Evolutionary conservation across 495 filamentous ascomycete species (phyloP).

Genomic region (Schizothecium vesticola): DNA sequence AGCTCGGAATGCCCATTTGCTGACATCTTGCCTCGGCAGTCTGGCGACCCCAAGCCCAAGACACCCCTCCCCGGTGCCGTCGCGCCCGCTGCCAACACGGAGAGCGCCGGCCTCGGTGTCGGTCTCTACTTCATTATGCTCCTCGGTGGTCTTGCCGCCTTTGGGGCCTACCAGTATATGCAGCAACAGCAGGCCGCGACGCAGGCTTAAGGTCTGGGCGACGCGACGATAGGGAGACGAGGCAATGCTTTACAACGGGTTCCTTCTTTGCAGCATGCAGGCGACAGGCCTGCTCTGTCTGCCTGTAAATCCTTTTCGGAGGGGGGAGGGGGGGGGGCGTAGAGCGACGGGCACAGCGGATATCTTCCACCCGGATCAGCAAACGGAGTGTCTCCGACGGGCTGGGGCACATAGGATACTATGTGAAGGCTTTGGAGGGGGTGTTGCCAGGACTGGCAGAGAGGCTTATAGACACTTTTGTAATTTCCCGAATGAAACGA

Average conservation of each 20-base stretch:
- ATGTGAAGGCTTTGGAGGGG: constrained; percentile 2
- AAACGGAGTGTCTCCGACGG: not conserved
- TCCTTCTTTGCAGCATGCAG: constrained; percentile 11
- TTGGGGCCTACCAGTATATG: constrained; percentile 82
- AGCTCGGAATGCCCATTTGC: not conserved
- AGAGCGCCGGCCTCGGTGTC: constrained; percentile 58
- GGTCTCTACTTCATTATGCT: constrained; percentile 79
- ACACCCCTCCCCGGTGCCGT: constrained; percentile 40
- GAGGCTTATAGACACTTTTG: constrained; percentile 12
- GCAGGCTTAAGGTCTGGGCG: constrained; percentile 19
- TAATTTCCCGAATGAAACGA: constrained; percentile 8
- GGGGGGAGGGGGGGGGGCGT: not conserved
- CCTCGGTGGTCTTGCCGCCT: constrained; percentile 71
- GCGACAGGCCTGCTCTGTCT: constrained; percentile 1
- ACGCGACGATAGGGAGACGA: not conserved
- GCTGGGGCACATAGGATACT: not conserved
- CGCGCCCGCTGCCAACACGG: constrained; percentile 46
- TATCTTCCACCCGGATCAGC: not conserved
- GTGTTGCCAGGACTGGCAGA: not conserved
- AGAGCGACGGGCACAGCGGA: not conserved
- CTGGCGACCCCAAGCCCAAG: constrained; percentile 77
- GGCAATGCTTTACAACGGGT: not conserved
- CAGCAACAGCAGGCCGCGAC: constrained; percentile 52
- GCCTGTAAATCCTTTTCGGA: not conserved
- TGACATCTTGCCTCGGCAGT: constrained; percentile 41